phyloP scores from a whole-genome alignment of 441 rosid genomes.

The Populus hybrid region DNA sequence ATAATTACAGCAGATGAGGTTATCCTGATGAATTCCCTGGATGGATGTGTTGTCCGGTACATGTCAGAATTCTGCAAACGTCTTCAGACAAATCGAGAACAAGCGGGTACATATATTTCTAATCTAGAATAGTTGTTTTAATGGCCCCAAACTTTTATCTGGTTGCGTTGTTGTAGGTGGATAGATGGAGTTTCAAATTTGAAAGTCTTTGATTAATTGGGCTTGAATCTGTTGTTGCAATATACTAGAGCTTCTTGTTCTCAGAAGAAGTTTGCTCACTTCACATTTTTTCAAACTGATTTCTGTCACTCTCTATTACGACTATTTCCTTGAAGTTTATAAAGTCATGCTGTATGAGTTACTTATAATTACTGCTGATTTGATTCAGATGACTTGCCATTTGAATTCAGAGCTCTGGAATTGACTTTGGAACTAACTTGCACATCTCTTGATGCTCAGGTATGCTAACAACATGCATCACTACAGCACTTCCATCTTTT shows the following conservation, averaged over 20 bases:
- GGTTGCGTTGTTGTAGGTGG: not conserved
- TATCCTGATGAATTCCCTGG: slow-evolving; percentile 83
- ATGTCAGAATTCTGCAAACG: slow-evolving; percentile 81
- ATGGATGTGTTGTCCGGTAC: slow-evolving; percentile 68
- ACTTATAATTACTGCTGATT: slow-evolving; percentile 26
- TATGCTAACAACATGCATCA: slow-evolving; percentile 30
- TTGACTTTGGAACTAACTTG: slow-evolving; percentile 90
- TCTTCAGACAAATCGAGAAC: slow-evolving; percentile 62
- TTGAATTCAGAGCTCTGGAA: slow-evolving; percentile 92
- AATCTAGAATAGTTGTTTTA: not conserved
- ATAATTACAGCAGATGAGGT: slow-evolving; percentile 94
- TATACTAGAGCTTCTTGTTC: not conserved
- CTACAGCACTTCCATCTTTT: not conserved
- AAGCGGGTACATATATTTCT: slow-evolving; percentile 40
- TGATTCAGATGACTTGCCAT: slow-evolving; percentile 91
- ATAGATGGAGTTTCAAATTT: slow-evolving; percentile 7
- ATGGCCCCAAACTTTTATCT: slow-evolving; percentile 4
- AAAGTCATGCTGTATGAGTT: slow-evolving; percentile 8
- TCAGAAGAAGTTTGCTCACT: not conserved
- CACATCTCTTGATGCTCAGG: slow-evolving; percentile 90
- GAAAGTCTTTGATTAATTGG: not conserved
- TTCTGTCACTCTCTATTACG: slow-evolving; percentile 4
- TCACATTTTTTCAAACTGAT: not conserved
- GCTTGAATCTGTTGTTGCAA: slow-evolving; percentile 8
- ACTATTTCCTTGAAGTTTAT: slow-evolving; percentile 11